A percentile compares a stretch with the other conserved stretches of the same genome.
phyloP scores from a whole-genome alignment of 148 eudicot genomes.

The Fagopyrum esculentum region DNA sequence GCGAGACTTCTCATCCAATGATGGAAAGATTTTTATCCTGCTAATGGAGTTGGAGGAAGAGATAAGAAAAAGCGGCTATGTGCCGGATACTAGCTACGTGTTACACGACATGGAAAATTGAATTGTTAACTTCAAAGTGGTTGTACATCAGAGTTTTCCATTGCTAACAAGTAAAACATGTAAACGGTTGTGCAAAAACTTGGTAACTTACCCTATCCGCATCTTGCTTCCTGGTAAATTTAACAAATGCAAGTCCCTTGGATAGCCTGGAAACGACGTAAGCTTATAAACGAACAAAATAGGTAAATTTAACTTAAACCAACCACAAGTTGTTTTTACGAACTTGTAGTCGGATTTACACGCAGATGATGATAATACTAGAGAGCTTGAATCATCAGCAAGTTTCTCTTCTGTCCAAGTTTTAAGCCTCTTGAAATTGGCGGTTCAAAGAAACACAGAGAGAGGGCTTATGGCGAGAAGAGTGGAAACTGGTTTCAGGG shows the following conservation, averaged over 20 bases:
- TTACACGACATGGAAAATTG: conserved; percentile 50
- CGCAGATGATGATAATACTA: conserved; percentile 21
- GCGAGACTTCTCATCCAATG: conserved; percentile 43
- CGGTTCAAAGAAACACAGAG: conserved; percentile 41
- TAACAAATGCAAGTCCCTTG: conserved; percentile 93
- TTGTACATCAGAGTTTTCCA: background rate
- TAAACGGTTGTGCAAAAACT: background rate
- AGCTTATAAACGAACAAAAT: conserved; percentile 14
- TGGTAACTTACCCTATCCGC: conserved; percentile 65
- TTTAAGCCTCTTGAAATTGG: conserved; percentile 50
- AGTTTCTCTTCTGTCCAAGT: conserved; percentile 95
- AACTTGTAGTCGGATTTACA: conserved; percentile 52
- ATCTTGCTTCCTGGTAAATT: conserved; percentile 88
- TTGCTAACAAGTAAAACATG: background rate
- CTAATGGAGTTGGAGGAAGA: conserved; percentile 54
- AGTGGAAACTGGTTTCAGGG: conserved; percentile 25
- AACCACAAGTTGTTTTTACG: conserved; percentile 38
- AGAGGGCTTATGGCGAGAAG: conserved; percentile 32
- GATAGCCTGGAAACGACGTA: conserved; percentile 43
- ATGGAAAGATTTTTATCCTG: conserved; percentile 33
- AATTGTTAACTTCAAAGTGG: background rate
- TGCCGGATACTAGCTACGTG: conserved; percentile 52
- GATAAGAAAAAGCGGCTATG: conserved; percentile 62
- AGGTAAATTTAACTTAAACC: background rate
- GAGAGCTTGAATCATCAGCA: conserved; percentile 25